phyloP scores from a whole-genome alignment of 768 basidiomycete species.

The Crucibulum laeve region DNA sequence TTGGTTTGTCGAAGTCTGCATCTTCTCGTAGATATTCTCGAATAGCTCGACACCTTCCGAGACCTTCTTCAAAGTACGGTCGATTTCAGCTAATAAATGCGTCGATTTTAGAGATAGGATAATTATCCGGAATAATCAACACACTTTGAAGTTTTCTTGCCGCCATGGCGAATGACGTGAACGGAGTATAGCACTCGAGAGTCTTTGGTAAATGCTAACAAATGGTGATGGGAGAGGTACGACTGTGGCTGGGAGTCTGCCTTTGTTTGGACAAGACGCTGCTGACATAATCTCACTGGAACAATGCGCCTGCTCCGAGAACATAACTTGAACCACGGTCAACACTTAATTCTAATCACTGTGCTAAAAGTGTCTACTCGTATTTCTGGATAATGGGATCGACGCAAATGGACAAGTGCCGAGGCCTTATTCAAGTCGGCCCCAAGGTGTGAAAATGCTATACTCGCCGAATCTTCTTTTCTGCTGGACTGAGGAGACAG shows the following conservation, averaged over 20 bases:
- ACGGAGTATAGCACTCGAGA: slow-evolving; percentile 10
- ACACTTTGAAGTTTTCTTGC: slow-evolving; percentile 87
- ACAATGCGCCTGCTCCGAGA: no score
- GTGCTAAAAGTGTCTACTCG: no score
- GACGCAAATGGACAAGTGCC: no score
- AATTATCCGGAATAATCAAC: slow-evolving; percentile 11
- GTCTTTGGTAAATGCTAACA: slow-evolving; percentile 10
- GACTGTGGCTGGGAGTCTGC: slow-evolving; percentile 10
- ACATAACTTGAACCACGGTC: no score
- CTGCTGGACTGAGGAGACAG: no score
- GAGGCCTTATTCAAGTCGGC: no score
- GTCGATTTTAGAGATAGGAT: background rate
- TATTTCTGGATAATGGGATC: no score
- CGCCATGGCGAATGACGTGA: slow-evolving; percentile 58
- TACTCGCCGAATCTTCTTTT: no score
- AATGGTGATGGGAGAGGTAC: slow-evolving; percentile 6
- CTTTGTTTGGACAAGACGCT: slow-evolving; percentile 19
- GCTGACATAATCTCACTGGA: slow-evolving; percentile 15
- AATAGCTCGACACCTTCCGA: slow-evolving; percentile 92
- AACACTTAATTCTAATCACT: no score
- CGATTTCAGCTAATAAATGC: slow-evolving; percentile 80
- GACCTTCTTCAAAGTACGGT: slow-evolving; percentile 97
- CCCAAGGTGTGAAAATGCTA: no score
- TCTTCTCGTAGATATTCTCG: slow-evolving; percentile 96
- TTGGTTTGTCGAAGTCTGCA: slow-evolving; percentile 92